Conservation (phyloP, 208 protist genomes). For the Leptomonas seymouri region DNA sequence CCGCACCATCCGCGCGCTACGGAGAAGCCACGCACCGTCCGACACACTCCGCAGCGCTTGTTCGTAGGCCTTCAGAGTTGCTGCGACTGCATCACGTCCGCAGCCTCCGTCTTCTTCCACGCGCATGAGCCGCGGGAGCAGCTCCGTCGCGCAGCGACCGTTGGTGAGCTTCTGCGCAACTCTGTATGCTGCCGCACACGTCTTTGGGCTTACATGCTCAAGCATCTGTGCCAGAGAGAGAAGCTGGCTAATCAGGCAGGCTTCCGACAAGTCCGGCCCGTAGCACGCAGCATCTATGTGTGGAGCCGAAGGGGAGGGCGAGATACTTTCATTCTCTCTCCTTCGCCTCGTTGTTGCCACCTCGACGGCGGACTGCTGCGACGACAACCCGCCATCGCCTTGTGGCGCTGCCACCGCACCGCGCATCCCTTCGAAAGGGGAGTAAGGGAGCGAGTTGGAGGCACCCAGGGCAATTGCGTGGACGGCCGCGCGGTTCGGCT, state of each 20-base stretch:
- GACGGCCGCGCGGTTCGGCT: slow-evolving; percentile 6
- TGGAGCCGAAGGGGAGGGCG: not conserved
- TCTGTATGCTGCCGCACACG: slow-evolving; percentile 39
- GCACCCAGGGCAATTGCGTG: slow-evolving; percentile 10
- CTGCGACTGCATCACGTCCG: not conserved
- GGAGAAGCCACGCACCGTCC: slow-evolving; percentile 42
- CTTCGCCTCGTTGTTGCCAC: not conserved
- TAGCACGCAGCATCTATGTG: slow-evolving; percentile 36
- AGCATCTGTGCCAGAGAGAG: slow-evolving; percentile 49
- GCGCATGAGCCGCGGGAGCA: slow-evolving; percentile 60
- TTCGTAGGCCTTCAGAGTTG: slow-evolving; percentile 30
- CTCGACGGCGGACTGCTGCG: not conserved
- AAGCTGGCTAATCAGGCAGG: slow-evolving; percentile 44
- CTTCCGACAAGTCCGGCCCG: slow-evolving; percentile 58
- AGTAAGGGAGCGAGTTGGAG: slow-evolving; percentile 26
- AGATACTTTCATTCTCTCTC: not conserved
- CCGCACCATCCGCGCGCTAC: slow-evolving; percentile 44
- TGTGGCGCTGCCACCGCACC: not conserved
- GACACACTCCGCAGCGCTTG: slow-evolving; percentile 44
- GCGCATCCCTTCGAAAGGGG: slow-evolving; percentile 30
- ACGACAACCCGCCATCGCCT: not conserved
- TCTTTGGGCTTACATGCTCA: slow-evolving; percentile 40
- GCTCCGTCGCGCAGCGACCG: slow-evolving; percentile 49
- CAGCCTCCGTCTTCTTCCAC: slow-evolving; percentile 33
- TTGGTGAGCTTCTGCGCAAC: slow-evolving; percentile 54